Evolutionary conservation across 495 filamentous ascomycete genomes (phyloP), one percentile per base, ranked within the genome.

Genomic region (Trichocladium uniseriatum): DNA sequence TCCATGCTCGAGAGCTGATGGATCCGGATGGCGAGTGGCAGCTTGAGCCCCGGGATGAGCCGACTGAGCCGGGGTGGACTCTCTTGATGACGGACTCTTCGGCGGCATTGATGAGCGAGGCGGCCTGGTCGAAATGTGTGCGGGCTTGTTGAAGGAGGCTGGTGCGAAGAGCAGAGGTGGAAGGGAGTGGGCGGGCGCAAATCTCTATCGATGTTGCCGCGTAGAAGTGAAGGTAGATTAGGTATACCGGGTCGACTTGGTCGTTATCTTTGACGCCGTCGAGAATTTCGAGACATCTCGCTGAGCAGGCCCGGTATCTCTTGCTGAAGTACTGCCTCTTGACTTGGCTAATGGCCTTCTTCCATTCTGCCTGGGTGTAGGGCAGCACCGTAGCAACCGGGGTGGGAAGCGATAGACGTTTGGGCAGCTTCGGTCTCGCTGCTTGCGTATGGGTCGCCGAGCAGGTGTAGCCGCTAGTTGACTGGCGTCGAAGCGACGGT

Each of bases 161-260:
- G 35, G 65, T 63, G 24, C 75, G 69, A 35, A 68, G 65, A 15
- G 63, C 55, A 2, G 72, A 71, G 37, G 61, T 65, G 10, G 60
- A 57, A 2, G 70, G 70, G 8, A 77, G 62, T 14, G 72, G 63
- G 18, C 67, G 66, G n/a, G 74, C 74, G 38, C 69, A 74, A 34
- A 71, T 65, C 53, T 79, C 76, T 38, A 76, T 62, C 3, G 72
- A 75, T 14, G 69, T 69, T 2, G 76, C 76, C 7, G 73, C 73
- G 43, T 74, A 77, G 55, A 78, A 79, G 45, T 70, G 71, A 5
- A 79, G 58, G 48, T 78, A 76, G 38, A 78, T 75, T 6, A 70
- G 61, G 56, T 74, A 70, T 13, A 73, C 45, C 13, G 76, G 72
- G 43, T 76, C 71, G 31, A 70, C 55, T 10, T 66, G 52, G 7